phyloP scores from a whole-genome alignment of 495 filamentous ascomycete genomes.

The Penicillium roqueforti region DNA sequence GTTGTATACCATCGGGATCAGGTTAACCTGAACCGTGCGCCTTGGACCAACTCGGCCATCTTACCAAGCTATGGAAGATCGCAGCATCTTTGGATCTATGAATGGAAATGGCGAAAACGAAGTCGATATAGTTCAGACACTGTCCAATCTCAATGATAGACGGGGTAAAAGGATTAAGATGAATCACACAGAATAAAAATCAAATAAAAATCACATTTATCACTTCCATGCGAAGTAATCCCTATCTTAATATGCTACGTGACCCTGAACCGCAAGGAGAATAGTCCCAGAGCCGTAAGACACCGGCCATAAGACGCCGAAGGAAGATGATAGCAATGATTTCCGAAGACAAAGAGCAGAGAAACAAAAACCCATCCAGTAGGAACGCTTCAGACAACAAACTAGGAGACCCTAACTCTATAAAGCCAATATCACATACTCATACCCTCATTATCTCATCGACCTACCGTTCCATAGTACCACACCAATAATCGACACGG shows the following conservation, averaged over 20 bases:
- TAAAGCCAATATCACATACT: background rate
- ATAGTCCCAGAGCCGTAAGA: background rate
- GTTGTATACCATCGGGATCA: slow-evolving; percentile 18
- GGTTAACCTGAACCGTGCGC: slow-evolving; percentile 29
- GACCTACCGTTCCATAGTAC: slow-evolving; percentile 17
- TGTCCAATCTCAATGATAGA: background rate
- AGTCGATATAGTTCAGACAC: too few species aligned
- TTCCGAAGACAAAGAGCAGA: background rate
- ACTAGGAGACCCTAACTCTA: background rate
- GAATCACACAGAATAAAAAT: background rate
- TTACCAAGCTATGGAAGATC: slow-evolving; percentile 11
- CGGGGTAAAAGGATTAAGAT: background rate
- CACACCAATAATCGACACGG: slow-evolving; percentile 29
- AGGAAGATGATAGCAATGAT: background rate
- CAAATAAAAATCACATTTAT: background rate
- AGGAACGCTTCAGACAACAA: background rate
- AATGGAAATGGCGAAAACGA: too few species aligned
- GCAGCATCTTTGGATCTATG: background rate
- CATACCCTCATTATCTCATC: background rate
- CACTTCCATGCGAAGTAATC: background rate
- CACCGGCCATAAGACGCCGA: background rate
- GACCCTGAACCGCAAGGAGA: background rate
- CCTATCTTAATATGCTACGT: background rate
- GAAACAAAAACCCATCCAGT: background rate
- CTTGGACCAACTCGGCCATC: slow-evolving; percentile 33